Evolutionary conservation across 306 rosid genomes (phyloP).

Genomic region (Sophora flavescens): DNA sequence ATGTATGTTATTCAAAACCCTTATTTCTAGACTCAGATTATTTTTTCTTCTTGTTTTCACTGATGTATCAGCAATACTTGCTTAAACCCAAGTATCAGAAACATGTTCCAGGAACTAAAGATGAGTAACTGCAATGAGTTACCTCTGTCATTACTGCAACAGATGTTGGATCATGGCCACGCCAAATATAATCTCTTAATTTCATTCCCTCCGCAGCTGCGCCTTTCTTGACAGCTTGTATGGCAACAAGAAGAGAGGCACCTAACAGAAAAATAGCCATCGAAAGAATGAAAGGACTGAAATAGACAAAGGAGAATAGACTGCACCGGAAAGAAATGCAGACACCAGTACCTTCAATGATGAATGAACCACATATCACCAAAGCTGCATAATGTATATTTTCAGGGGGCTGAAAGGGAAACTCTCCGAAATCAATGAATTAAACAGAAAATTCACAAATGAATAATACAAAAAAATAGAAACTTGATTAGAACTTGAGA

Average conservation of each 20-base stretch:
- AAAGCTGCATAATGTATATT: slow-evolving; percentile 82
- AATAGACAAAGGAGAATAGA: slow-evolving; percentile 36
- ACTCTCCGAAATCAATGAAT: slow-evolving; percentile 41
- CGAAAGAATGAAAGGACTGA: slow-evolving; percentile 20
- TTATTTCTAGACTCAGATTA: not conserved
- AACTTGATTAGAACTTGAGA: not conserved
- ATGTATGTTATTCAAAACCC: slow-evolving; percentile 26
- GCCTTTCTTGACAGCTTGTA: slow-evolving; percentile 98
- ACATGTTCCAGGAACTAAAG: slow-evolving; percentile 32
- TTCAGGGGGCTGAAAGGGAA: slow-evolving; percentile 82
- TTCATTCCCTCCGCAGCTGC: slow-evolving; percentile 97
- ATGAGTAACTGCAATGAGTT: slow-evolving; percentile 28
- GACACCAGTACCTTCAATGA: slow-evolving; percentile 81
- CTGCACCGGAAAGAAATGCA: slow-evolving; percentile 35
- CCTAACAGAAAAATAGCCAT: slow-evolving; percentile 57
- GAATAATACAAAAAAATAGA: slow-evolving; percentile 2
- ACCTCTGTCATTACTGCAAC: slow-evolving; percentile 99
- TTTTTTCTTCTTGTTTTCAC: not conserved
- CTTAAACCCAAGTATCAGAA: slow-evolving; percentile 4
- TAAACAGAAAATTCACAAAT: slow-evolving; percentile 15
- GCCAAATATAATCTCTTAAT: slow-evolving; percentile 91
- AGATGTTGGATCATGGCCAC: slow-evolving; percentile 98
- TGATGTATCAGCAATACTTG: slow-evolving; percentile 9
- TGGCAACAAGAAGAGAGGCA: slow-evolving; percentile 96
- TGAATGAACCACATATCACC: slow-evolving; percentile 89